A percentile compares a stretch with the other conserved stretches of the same genome.
These are phyloP conservation scores for Fusarium fujikuroi DNA, from an alignment of 2,329 filamentous ascomycete species.

Conservation along the genomic window DNA sequence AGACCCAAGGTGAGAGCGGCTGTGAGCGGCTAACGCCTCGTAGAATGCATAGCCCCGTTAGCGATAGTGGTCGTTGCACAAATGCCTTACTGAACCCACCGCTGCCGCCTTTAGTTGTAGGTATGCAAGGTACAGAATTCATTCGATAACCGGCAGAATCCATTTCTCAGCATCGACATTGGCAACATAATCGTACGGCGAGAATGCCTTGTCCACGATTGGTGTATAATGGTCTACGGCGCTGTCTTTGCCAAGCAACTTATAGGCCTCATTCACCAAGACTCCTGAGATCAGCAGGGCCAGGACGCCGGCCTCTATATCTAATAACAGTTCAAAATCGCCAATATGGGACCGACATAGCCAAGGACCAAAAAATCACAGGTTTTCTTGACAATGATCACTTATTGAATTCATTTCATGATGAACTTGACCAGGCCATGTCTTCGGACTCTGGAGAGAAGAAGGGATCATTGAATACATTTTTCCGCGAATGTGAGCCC, in stretches of 20 bases:
- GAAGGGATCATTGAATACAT: neutral
- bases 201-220: constrained; percentile 49
- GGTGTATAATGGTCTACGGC: constrained; percentile 69
- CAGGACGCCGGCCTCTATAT: constrained; percentile 9
- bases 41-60: constrained; percentile 44
- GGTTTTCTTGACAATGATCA: neutral
- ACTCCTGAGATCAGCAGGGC: constrained; percentile 39
- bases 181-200: neutral
- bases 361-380: neutral
- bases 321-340: constrained; percentile 24
- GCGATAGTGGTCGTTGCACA: neutral
- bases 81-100: constrained; percentile 19
- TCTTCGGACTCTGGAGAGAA: neutral
- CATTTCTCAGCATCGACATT: neutral
- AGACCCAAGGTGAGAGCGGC: constrained; percentile 32
- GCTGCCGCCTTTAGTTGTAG: neutral
- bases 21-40: constrained; percentile 27
- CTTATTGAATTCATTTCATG: neutral
- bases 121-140: neutral
- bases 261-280: constrained; percentile 53
- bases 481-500: constrained; percentile 1
- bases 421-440: neutral
- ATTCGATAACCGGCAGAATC: neutral
- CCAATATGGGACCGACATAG: constrained; percentile 28
- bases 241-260: constrained; percentile 69